Evolutionary conservation across 257 asterid genomes (phyloP), one percentile per base, ranked within the genome.

Genomic region (Striga asiatica): DNA sequence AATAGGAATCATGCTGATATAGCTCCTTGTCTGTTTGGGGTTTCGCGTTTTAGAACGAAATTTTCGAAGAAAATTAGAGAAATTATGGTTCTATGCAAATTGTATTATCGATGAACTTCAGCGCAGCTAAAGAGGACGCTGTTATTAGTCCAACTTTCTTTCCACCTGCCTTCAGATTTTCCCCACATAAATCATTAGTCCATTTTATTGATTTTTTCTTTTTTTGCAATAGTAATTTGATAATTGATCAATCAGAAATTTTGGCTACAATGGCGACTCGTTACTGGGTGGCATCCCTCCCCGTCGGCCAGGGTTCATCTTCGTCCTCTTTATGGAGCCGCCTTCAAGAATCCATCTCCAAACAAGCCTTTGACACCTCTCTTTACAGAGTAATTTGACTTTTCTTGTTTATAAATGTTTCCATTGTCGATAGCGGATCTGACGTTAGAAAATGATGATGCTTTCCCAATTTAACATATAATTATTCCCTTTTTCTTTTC

Each of bases 201-300:
- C 50, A 3, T 0, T 43, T 42, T 42, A 13, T 39, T 39, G 21
- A 0, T 41, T 43, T 43, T 34, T 2, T 34, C 12, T 43, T 17
- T 27, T 28, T 22, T 46, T 22, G 20, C 14, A 10, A 52, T 41
- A 13, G 0, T 12, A 13, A 49, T 68, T 65, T 39, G 66, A 48
- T 45, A 32, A 39, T 41, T 17, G 35, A 19, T 5, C 65, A 20
- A 37, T 29, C 54, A 8, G 9, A 38, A 46, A 4, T 64, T 38
- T 64, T 38, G 18, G 37, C 63, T 31, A 12, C 57, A 60, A 92
- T 92, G 98, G 82, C 98, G 67, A 87, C 93, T 47, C 83, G 97
- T 24, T 88, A 91, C 62, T 91, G 98, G 98, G 86, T 72, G 65
- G 94, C 76, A 8, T 91, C 98, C 43, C 97, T 91, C 49, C 88